phyloP scores from a whole-genome alignment of 495 filamentous ascomycete genomes.

The Podospora didyma region DNA sequence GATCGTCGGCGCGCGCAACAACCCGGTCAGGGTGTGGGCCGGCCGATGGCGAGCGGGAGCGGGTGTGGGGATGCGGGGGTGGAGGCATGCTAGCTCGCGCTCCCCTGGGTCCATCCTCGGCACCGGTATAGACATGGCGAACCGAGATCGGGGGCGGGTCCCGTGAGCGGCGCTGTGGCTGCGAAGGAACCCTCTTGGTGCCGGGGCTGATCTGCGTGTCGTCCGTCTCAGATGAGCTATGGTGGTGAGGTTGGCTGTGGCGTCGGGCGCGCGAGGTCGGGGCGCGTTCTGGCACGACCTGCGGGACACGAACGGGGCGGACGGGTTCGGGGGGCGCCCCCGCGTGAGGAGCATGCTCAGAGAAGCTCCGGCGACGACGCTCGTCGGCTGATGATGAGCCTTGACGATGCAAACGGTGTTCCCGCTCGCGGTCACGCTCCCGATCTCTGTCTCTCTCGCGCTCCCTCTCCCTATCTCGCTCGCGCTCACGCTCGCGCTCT shows the following conservation, averaged over 20 bases:
- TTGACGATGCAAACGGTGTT: slow-evolving; percentile 19
- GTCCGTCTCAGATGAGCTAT: slow-evolving; percentile 23
- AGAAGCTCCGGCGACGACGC: slow-evolving; percentile 24
- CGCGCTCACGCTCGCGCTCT: slow-evolving; percentile 18
- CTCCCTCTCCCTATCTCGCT: slow-evolving; percentile 25
- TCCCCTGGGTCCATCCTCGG: slow-evolving; percentile 8
- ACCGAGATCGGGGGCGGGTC: slow-evolving; percentile 22
- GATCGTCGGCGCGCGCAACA: slow-evolving; percentile 8
- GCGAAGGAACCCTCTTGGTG: background rate
- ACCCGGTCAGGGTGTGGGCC: background rate
- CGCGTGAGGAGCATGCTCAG: slow-evolving; percentile 18
- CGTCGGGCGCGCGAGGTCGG: slow-evolving; percentile 14
- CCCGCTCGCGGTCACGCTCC: slow-evolving; percentile 17
- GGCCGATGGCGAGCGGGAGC: slow-evolving; percentile 1
- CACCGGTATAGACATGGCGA: slow-evolving; percentile 17
- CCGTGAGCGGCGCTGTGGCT: slow-evolving; percentile 13
- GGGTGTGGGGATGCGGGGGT: slow-evolving; percentile 11
- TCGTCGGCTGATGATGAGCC: slow-evolving; percentile 22
- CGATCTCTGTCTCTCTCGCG: slow-evolving; percentile 25
- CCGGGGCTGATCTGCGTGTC: slow-evolving; percentile 12
- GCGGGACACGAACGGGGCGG: slow-evolving; percentile 18
- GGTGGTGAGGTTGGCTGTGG: slow-evolving; percentile 26
- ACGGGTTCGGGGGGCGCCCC: slow-evolving; percentile 12
- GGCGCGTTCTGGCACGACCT: slow-evolving; percentile 11
- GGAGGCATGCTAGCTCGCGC: slow-evolving; percentile 9